Base-by-base conservation (phyloP, 2,329 filamentous ascomycete genomes). In the Pseudogymnoascus sp. region DNA sequence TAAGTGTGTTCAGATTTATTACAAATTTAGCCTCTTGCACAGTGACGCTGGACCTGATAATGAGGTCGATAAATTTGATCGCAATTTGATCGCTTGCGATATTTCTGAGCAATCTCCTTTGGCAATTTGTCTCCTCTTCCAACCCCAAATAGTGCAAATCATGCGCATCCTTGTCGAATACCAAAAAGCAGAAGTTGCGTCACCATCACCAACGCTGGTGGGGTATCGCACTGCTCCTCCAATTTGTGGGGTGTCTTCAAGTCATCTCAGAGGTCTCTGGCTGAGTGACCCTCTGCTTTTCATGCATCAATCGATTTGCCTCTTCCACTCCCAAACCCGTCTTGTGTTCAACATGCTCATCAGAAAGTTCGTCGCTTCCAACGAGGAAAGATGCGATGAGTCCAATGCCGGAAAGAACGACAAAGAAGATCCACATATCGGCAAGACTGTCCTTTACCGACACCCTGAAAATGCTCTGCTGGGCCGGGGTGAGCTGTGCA, bases 341-440 rank as follows among this genome's bases (percentile, higher is more conserved):
- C 67, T 73, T 77, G 9, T 77, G 79, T 69, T 81, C 79, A 3
- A 71, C 73, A 65, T 81, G 78, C 65, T 79, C 77, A 35, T 71
- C 74, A 54, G 71, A 77, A 68, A 81, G 65, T 9, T 70, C 64
- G 5, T 64, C 63, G 57, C 77, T 77, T 60, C 73, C 70, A 59
- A 80, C 71, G 61, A 79, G 78, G 6, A 66, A 61, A 54, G 73
- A 74, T 6, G 72, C 74, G 3, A 77, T 39, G 12, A 80, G 58
- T 0, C 73, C 60, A 4, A 61, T 50, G 9, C 28, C 60, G 18
- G 60, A 59, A 38, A 61, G 35, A 30, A 59, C 60, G 32, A 50
- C 41, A 20, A 38, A 61, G 60, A 61, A 39, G 32, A 61, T 61
- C 47, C 54, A 61, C 60, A 61, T 59, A 59, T 59, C 41, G 11